Percentiles rank a stretch among this genome's conserved stretches.
Evolutionary conservation across 805 yeast species (phyloP).

Genomic region (Candida bentonensis): DNA sequence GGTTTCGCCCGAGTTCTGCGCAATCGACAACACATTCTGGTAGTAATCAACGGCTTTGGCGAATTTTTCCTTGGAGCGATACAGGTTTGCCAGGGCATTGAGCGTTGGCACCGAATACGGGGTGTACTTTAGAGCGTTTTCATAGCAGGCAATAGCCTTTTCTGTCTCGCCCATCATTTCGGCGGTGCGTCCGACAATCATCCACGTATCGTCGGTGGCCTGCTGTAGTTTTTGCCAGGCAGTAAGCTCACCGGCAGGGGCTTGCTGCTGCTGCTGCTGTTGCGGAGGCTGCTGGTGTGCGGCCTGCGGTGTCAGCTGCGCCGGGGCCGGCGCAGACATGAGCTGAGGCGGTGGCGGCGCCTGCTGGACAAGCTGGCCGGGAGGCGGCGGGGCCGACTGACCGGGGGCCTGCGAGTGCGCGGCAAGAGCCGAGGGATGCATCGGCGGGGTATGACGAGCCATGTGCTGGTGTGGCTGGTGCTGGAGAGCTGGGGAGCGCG

Average conservation of each 20-base stretch:
- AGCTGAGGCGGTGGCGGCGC: conserved; percentile 6
- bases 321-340: conserved; percentile 5
- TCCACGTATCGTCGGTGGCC: conserved; percentile 51
- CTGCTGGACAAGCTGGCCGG: conserved; percentile 2
- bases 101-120: conserved; percentile 79
- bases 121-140: conserved; percentile 70
- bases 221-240: conserved; percentile 13
- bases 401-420: conserved; percentile 3
- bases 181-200: conserved; percentile 78
- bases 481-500: conserved; percentile 1
- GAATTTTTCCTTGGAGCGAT: conserved; percentile 78
- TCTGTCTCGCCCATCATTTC: conserved; percentile 82
- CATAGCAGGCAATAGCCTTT: conserved; percentile 78
- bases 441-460: conserved; percentile 3
- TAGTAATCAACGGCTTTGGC: conserved; percentile 90
- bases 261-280: conserved; percentile 10
- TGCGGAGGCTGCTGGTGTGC: conserved; percentile 4
- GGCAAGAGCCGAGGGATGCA: conserved; percentile 3
- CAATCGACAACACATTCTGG: conserved; percentile 68
- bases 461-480: conserved; percentile 4
- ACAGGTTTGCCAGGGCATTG: conserved; percentile 75
- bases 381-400: conserved; percentile 3
- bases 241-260: neutral
- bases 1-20: conserved; percentile 85
- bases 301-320: conserved; percentile 6